Conservation (phyloP, 2,329 filamentous ascomycete species). For the Nemania sp. region DNA sequence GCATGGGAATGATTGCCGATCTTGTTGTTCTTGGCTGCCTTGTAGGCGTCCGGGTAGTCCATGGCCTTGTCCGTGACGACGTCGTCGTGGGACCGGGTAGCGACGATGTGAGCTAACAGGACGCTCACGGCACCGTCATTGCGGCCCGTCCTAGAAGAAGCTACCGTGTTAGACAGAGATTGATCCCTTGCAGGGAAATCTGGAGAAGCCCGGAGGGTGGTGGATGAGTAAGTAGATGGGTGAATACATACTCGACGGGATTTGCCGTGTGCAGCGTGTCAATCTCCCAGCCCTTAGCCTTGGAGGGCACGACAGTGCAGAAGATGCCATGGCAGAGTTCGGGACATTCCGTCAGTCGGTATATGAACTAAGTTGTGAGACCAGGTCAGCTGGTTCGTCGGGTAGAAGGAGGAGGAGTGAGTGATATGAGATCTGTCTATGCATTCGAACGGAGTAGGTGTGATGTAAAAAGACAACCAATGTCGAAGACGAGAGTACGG, state of each 20-base stretch:
- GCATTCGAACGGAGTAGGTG: no score
- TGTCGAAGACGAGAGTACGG: no score
- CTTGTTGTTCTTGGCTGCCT: slow-evolving; percentile 46
- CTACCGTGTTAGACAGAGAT: not conserved
- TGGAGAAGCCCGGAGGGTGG: not conserved
- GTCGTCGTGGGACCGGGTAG: slow-evolving; percentile 68
- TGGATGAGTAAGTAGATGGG: not conserved
- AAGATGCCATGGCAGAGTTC: slow-evolving; percentile 82
- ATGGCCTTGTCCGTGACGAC: slow-evolving; percentile 77
- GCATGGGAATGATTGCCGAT: no score
- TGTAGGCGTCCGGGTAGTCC: slow-evolving; percentile 72
- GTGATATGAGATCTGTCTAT: no score
- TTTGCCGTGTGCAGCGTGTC: slow-evolving; percentile 59
- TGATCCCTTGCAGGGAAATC: not conserved
- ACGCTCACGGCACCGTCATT: slow-evolving; percentile 60
- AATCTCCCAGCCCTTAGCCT: slow-evolving; percentile 52
- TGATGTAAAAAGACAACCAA: no score
- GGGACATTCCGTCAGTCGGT: slow-evolving; percentile 74
- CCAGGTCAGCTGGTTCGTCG: no score
- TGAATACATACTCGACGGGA: slow-evolving; percentile 54
- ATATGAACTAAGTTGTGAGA: slow-evolving; percentile 63
- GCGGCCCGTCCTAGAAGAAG: slow-evolving; percentile 49
- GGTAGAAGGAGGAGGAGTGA: no score
- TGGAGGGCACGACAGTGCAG: slow-evolving; percentile 61
- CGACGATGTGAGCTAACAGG: slow-evolving; percentile 77